Conservation (phyloP, 2,329 filamentous ascomycete genomes). For the Pseudogymnoascus sp. region DNA sequence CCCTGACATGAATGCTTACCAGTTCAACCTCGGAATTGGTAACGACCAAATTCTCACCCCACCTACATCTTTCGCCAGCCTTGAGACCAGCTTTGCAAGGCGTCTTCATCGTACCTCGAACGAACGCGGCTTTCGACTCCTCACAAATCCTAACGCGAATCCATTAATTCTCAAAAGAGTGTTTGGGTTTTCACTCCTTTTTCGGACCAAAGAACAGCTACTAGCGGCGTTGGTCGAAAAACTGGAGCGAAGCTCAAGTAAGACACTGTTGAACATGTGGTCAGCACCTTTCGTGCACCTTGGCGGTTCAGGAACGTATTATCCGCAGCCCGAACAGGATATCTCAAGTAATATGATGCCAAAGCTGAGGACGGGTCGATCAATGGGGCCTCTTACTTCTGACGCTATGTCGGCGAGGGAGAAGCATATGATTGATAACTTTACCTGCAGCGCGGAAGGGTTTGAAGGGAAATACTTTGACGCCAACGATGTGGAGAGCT, state of each 20-base stretch:
- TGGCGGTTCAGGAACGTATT: slow-evolving; percentile 61
- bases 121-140: slow-evolving; percentile 53
- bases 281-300: slow-evolving; percentile 54
- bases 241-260: slow-evolving; percentile 15
- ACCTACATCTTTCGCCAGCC: slow-evolving; percentile 48
- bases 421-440: slow-evolving; percentile 36
- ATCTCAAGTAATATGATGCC: slow-evolving; percentile 23
- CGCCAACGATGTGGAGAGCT: slow-evolving; percentile 65
- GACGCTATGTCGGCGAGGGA: slow-evolving; percentile 35
- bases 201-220: slow-evolving; percentile 40
- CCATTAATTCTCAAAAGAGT: slow-evolving; percentile 43
- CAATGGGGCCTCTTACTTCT: slow-evolving; percentile 42
- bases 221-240: slow-evolving; percentile 33
- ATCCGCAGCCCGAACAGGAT: slow-evolving; percentile 30
- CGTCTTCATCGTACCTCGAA: slow-evolving; percentile 57
- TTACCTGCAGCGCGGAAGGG: slow-evolving; percentile 48
- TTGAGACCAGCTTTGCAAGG: slow-evolving; percentile 61
- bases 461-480: slow-evolving; percentile 72
- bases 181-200: slow-evolving; percentile 62
- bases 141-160: slow-evolving; percentile 41
- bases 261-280: slow-evolving; percentile 48
- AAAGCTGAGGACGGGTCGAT: slow-evolving; percentile 30
- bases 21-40: slow-evolving; percentile 20
- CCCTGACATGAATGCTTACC: slow-evolving; percentile 25
- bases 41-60: slow-evolving; percentile 16